These are phyloP conservation scores for Colletotrichum horii DNA, from an alignment of 2,329 filamentous ascomycete genomes.

Conservation along the genomic window DNA sequence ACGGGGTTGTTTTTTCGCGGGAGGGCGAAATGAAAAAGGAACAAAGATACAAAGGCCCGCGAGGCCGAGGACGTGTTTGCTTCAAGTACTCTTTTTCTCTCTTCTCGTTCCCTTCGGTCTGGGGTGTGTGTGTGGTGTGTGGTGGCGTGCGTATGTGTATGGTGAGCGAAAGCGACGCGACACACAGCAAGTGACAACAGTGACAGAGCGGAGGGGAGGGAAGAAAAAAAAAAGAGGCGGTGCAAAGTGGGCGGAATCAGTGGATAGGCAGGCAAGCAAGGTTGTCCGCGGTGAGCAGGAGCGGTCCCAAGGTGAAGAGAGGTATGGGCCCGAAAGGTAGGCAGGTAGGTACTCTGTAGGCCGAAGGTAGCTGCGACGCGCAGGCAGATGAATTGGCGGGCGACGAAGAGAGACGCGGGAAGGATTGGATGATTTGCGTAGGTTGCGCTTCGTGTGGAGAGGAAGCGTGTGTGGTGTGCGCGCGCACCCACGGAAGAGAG, in stretches of 20 bases:
- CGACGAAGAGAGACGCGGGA: neutral
- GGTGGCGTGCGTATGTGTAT: neutral
- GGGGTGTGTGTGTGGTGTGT: neutral
- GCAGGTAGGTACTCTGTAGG: neutral
- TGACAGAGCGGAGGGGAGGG: neutral
- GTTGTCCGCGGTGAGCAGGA: neutral
- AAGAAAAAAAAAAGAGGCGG: neutral
- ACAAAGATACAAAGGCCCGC: constrained; percentile 23
- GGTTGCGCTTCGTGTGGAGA: neutral
- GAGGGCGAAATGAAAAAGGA: constrained; percentile 13
- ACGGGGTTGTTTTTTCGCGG: neutral
- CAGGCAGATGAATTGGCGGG: neutral
- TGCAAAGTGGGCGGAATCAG: neutral
- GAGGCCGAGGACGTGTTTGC: constrained; percentile 21
- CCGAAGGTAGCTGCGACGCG: neutral
- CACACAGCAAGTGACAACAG: neutral
- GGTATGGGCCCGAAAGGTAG: neutral
- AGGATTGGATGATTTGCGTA: neutral
- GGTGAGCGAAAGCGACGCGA: constrained; percentile 10
- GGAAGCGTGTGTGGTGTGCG: neutral
- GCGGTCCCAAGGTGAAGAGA: neutral
- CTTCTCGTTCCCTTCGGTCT: neutral
- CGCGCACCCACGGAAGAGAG: neutral
- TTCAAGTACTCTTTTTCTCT: constrained; percentile 21
- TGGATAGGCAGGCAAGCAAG: neutral